Base-by-base conservation (phyloP, 768 basidiomycete genomes). In the Lanmaoa rubissima region DNA sequence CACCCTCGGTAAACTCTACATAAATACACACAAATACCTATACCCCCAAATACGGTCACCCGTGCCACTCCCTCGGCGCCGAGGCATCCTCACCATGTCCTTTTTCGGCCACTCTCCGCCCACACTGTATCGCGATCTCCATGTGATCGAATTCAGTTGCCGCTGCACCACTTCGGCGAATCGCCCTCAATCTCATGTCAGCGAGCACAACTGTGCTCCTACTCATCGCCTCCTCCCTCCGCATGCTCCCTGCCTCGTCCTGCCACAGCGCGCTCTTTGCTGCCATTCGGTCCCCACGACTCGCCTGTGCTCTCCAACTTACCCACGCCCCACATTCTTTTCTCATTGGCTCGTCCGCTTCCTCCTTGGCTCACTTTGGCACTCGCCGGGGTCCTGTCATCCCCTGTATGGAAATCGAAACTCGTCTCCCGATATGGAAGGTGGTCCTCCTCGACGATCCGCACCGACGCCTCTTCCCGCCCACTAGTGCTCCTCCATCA, bases 31-130 rank as follows among this genome's bases (percentile, higher is more conserved):
- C 35, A 17, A 62, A 73, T 11, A 73, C 21, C 36, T 39, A 49
- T 59, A 51, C 55, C 36, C 19, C 67, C 61, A 65, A 55, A 67
- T 59, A 19, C 50, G 61, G 69, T 19, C 43, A 45, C 52, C 21
- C 59, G 60, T 61, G 60, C 73, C 71, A 69, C 58, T 59, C 59
- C 75, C 74, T 77, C 74, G 74, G 75, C 74, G 74, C 74, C 75
- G 74, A 75, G 74, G 75, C 62, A 44, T 57, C 61, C 53, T 66
- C 54, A 45, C 39, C 60, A 39, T 63, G 57, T 61, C 72, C 69
- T 66, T 66, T 66, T 65, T 56, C 50, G 67, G 64, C 61, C 65
- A 62, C 58, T 51, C 65, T 73, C 73, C 67, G 66, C 48, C 61
- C 72, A 67, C 65, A 61, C 60, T 61, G 60, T 64, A 68, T 68